Evolutionary conservation across 257 asterid genomes (phyloP).

Genomic region (Solanum verrucosum): DNA sequence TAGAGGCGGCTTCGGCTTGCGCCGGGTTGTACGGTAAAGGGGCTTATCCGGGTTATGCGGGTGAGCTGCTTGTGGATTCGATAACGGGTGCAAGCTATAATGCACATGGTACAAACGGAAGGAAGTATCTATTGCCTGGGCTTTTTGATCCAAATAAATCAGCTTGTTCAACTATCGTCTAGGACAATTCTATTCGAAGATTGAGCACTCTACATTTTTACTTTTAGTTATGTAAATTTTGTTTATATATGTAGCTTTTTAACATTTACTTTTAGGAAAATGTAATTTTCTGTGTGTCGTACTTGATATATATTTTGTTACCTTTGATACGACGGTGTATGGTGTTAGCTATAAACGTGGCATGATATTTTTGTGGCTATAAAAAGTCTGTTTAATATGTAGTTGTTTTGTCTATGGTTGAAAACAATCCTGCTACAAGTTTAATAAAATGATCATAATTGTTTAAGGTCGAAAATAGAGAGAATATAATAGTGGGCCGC

Average conservation of each 20-base stretch:
- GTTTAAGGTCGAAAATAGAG: too few relatives aligned
- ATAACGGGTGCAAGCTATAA: slow-evolving; percentile 69
- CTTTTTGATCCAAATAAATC: slow-evolving; percentile 53
- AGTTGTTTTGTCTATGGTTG: too few relatives aligned
- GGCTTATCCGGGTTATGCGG: slow-evolving; percentile 75
- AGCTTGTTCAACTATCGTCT: slow-evolving; percentile 51
- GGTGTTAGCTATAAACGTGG: neutral
- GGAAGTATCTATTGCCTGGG: slow-evolving; percentile 56
- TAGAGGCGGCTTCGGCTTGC: slow-evolving; percentile 74
- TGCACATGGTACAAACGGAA: slow-evolving; percentile 49
- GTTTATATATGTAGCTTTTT: neutral
- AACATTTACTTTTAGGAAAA: neutral
- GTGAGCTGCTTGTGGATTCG: slow-evolving; percentile 46
- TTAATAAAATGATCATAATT: too few relatives aligned
- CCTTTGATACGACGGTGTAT: neutral
- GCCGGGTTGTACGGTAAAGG: slow-evolving; percentile 66
- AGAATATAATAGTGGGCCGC: too few relatives aligned
- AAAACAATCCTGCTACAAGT: too few relatives aligned
- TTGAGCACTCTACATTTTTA: neutral
- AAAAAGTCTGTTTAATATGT: too few relatives aligned
- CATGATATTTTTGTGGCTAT: neutral
- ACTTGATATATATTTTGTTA: neutral
- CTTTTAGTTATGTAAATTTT: neutral
- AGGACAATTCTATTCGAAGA: neutral
- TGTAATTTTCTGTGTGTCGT: neutral